Conservation (phyloP, 225 moss, liverwort and hornwort species). For the Neckera pumila region DNA sequence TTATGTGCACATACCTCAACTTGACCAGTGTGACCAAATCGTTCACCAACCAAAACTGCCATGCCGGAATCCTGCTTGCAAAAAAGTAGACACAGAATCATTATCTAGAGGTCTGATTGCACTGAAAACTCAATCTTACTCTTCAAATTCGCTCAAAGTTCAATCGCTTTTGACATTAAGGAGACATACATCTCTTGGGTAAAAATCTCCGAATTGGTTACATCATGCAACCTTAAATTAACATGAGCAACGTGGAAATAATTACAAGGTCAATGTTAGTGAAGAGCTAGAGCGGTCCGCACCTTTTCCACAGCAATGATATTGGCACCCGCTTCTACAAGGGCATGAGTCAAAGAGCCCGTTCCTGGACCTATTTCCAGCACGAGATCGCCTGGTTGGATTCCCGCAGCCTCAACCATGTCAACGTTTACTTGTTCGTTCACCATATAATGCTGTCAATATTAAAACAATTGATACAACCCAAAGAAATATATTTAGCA, state of each 20-base stretch:
- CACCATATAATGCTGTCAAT: constrained; percentile 83
- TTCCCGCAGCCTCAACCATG: constrained; percentile 61
- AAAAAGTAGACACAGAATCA: not conserved
- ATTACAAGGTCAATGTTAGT: not conserved
- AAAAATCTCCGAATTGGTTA: not conserved
- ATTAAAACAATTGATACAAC: not conserved
- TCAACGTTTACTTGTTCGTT: constrained; percentile 62
- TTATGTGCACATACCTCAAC: constrained; percentile 42
- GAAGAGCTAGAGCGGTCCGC: not conserved
- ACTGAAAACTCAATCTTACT: not conserved
- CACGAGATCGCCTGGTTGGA: constrained; percentile 72
- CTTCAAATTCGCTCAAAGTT: not conserved
- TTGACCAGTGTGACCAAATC: constrained; percentile 53
- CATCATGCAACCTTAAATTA: not conserved
- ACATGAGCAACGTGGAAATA: not conserved
- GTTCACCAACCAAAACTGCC: constrained; percentile 61
- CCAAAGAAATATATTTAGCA: not conserved
- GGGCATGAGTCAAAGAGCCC: constrained; percentile 81
- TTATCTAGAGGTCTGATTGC: not conserved
- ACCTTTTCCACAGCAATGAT: constrained; percentile 97
- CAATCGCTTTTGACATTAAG: not conserved
- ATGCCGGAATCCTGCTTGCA: constrained; percentile 73
- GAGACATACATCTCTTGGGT: not conserved
- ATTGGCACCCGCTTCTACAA: constrained; percentile 68
- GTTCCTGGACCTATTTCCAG: constrained; percentile 97